Conservation (phyloP, 1,139 yeast species). For the Hansenula sp. region DNA sequence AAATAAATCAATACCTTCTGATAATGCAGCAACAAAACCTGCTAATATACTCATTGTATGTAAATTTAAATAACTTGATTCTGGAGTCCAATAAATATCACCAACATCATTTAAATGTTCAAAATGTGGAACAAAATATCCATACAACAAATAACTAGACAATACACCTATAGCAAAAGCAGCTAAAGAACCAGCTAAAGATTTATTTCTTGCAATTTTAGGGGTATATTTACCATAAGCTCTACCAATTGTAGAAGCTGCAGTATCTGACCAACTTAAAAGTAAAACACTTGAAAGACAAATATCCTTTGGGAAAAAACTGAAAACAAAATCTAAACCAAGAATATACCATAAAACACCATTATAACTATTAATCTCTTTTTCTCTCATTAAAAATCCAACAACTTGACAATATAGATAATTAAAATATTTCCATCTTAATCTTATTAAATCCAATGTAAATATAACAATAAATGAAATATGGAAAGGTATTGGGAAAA, state of each 20-base stretch:
- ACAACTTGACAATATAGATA: slow-evolving; percentile 55
- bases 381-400: slow-evolving; percentile 82
- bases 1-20: slow-evolving; percentile 74
- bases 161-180: slow-evolving; percentile 73
- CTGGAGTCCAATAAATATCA: slow-evolving; percentile 60
- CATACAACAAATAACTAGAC: slow-evolving; percentile 65
- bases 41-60: slow-evolving; percentile 52
- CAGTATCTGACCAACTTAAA: slow-evolving; percentile 95
- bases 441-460: slow-evolving; percentile 64
- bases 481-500: slow-evolving; percentile 56
- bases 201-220: slow-evolving; percentile 64
- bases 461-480: slow-evolving; percentile 52
- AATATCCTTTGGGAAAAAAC: slow-evolving; percentile 74
- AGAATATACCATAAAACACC: slow-evolving; percentile 84
- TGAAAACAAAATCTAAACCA: slow-evolving; percentile 71
- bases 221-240: slow-evolving; percentile 82
- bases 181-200: slow-evolving; percentile 85
- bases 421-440: slow-evolving; percentile 59
- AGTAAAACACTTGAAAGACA: slow-evolving; percentile 69
- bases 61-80: slow-evolving; percentile 51
- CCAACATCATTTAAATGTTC: slow-evolving; percentile 45
- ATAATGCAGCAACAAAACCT: slow-evolving; percentile 79
- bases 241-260: slow-evolving; percentile 92
- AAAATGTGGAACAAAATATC: slow-evolving; percentile 61
- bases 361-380: slow-evolving; percentile 64